Evolutionary conservation across 129 eudicot genomes (phyloP).

Genomic region (Lactuca saligna): DNA sequence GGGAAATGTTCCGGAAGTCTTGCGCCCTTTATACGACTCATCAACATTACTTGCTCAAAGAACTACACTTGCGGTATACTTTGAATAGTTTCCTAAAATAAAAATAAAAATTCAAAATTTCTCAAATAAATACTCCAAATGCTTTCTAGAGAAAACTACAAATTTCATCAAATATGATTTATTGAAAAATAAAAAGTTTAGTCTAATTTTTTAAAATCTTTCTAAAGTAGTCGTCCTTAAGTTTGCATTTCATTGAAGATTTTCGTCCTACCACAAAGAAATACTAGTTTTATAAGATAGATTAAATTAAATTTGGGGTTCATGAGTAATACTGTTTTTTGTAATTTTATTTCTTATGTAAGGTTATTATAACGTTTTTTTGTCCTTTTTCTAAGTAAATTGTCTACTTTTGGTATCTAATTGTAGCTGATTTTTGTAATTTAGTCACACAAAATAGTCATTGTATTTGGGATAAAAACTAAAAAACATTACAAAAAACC

Average conservation of each 20-base stretch:
- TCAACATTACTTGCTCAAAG: conserved; percentile 83
- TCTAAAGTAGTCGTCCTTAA: not conserved
- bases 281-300: not conserved
- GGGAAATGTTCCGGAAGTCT: conserved; percentile 88
- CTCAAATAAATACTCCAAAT: too few species aligned
- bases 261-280: not conserved
- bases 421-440: too few species aligned
- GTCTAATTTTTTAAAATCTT: too few species aligned
- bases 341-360: not conserved
- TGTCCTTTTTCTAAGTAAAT: not conserved
- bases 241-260: not conserved
- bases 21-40: conserved; percentile 85
- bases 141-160: too few species aligned
- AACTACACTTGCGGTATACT: conserved; percentile 70
- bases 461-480: too few species aligned
- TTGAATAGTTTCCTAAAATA: not conserved
- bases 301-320: too few species aligned
- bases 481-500: too few species aligned
- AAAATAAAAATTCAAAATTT: too few species aligned
- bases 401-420: not conserved
- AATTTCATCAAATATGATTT: too few species aligned
- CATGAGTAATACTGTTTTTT: not conserved
- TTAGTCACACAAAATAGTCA: not conserved
- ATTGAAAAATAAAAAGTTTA: too few species aligned
- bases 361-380: too few species aligned